Conservation (phyloP, 257 asterid species). For the Linaria vulgaris region DNA sequence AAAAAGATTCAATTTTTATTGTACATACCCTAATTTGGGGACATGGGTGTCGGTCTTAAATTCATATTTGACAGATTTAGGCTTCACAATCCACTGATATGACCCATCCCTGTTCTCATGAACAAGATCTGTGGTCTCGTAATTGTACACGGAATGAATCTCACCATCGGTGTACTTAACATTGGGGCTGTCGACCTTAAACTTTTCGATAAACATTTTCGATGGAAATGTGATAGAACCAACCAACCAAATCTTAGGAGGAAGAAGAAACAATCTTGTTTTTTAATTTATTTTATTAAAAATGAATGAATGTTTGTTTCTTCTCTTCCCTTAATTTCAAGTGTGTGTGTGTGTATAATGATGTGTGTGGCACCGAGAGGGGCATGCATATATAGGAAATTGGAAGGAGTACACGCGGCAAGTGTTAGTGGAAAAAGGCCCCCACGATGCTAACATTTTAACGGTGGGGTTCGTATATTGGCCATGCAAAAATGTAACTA, state of each 20-base stretch:
- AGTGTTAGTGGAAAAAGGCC: no score
- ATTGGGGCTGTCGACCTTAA: slow-evolving; percentile 91
- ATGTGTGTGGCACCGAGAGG: no score
- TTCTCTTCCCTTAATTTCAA: no score
- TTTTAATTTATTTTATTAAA: no score
- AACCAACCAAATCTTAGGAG: not conserved
- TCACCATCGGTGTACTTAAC: slow-evolving; percentile 76
- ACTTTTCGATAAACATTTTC: slow-evolving; percentile 86
- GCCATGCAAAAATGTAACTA: no score
- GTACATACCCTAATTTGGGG: slow-evolving; percentile 80
- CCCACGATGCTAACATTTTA: no score
- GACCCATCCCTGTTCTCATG: slow-evolving; percentile 78
- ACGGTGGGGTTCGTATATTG: no score
- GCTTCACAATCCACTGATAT: slow-evolving; percentile 92
- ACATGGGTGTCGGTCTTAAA: slow-evolving; percentile 73
- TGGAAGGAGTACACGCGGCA: no score
- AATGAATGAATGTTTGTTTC: no score
- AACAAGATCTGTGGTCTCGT: slow-evolving; percentile 88
- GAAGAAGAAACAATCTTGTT: no score
- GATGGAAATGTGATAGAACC: not conserved
- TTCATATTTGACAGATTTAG: slow-evolving; percentile 78
- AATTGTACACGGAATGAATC: slow-evolving; percentile 73
- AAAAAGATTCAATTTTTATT: not conserved
- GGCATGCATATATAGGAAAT: no score
- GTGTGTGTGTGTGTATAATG: not conserved